Percentiles rank a stretch among this genome's conserved stretches.
Evolutionary conservation across 2,329 filamentous ascomycete genomes (phyloP).

Genomic region (Lachnellula hyalina): DNA sequence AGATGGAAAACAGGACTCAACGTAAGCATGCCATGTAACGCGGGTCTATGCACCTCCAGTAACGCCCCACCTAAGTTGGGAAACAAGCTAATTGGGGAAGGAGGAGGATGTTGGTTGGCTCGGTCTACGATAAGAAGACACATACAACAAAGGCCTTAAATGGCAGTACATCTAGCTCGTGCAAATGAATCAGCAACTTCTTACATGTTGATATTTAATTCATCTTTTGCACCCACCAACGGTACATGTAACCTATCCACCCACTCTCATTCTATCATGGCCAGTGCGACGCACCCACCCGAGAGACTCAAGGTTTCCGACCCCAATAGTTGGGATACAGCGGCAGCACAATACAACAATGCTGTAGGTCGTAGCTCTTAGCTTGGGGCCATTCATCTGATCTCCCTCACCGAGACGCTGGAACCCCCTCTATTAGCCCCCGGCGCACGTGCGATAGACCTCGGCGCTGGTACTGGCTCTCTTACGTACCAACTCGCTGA

Average conservation of each 20-base stretch:
- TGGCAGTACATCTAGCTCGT: neutral
- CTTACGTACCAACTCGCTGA: neutral
- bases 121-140: too few relatives aligned
- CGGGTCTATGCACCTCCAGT: too few relatives aligned
- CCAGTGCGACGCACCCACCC: too few relatives aligned
- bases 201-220: neutral
- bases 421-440: neutral
- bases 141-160: too few relatives aligned
- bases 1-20: too few relatives aligned
- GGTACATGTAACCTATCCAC: neutral
- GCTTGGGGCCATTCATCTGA: neutral
- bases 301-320: neutral
- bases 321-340: neutral
- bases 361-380: neutral
- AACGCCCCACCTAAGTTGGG: too few relatives aligned
- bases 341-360: constrained; percentile 5
- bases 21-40: too few relatives aligned
- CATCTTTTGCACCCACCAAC: neutral
- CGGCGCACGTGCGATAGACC: constrained; percentile 1
- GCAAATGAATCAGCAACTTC: neutral
- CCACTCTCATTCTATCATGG: neutral
- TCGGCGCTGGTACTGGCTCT: constrained; percentile 5
- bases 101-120: too few relatives aligned
- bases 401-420: neutral
- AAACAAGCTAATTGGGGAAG: too few relatives aligned